Evolutionary conservation across 768 basidiomycete species (phyloP), one percentile per base, ranked within the genome.

Genomic region (Xerocomus spinulosus): DNA sequence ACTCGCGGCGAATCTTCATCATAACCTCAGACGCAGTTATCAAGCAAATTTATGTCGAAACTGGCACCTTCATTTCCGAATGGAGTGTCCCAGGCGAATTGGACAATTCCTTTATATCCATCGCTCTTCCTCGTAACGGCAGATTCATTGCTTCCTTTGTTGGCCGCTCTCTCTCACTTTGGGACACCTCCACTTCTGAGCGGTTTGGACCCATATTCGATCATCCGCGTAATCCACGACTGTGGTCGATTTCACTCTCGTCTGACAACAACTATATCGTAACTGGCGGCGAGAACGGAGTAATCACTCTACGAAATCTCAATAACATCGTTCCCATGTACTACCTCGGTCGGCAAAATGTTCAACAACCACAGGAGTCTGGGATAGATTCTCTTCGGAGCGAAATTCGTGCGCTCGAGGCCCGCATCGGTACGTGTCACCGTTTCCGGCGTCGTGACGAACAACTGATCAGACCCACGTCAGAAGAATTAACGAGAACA

Each of bases 111-210:
- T 46, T 46, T 46, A 20, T 46, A 4, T 46, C 45, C 12, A 17
- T 46, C 37, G 45, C 45, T 13, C 21, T 46, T 2, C 45, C 45
- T 8, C 38, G 45, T 15, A 46, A 46, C 9, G 45, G 45, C 29
- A 42, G n/a, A 39, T 49, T 49, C 15, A 36, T 53, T 17, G 44
- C 28, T 2, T 20, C 51, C 9, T 53, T 24, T n/a, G 20, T 46
- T 12, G 51, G 47, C 5, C 28, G 21, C 12, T 18, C 20, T 24
- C 20, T 55, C 15, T 55, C 51, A 2, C 20, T 55, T n/a, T 53
- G 51, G 54, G 54, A 55, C 23, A n/a, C 54, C 15, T 53, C 48
- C 13, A 55, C 48, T 9, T 36, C 44, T 17, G 44, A 49, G 6
- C 44, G 42, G 43, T 46, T 55, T 25, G 43, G 49, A 25, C 40